Percentiles rank a stretch among this genome's conserved stretches.
These are phyloP conservation scores for Globisporangium heterothallicum DNA, from an alignment of 352 stramenopile species.

Conservation along the genomic window DNA sequence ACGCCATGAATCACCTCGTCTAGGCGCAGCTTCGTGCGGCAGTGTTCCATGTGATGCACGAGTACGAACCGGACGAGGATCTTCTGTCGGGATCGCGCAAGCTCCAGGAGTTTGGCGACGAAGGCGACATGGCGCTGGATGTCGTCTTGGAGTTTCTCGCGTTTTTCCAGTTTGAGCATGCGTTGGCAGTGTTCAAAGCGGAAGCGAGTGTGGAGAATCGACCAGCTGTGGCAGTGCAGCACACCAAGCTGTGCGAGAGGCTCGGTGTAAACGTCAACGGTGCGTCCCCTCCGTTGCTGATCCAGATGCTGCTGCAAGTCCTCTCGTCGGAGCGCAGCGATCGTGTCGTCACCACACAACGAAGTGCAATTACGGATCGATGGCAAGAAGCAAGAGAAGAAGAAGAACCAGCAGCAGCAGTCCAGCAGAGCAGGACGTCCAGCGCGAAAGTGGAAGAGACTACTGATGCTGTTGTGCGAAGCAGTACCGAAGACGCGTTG, in stretches of 20 bases:
- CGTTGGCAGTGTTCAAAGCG: conserved; percentile 40
- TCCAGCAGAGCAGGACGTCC: neutral
- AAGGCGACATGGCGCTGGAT: conserved; percentile 35
- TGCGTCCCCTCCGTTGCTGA: conserved; percentile 17
- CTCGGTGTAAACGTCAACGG: conserved; percentile 2
- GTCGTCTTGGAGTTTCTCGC: conserved; percentile 53
- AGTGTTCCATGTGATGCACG: conserved; percentile 76
- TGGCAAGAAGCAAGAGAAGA: neutral
- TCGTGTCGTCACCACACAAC: neutral
- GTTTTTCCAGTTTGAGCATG: conserved; percentile 55
- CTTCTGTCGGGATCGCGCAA: conserved; percentile 4
- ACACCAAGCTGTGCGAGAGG: conserved; percentile 12
- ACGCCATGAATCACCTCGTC: neutral
- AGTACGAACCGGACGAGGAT: conserved; percentile 18
- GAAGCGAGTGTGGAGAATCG: conserved; percentile 27
- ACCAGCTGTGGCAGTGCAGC: neutral
- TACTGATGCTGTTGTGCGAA: too few species aligned
- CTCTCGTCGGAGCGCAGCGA: too few species aligned
- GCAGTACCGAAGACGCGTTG: too few species aligned
- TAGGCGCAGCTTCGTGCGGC: conserved; percentile 67
- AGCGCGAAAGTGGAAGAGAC: too few species aligned
- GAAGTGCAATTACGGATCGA: neutral
- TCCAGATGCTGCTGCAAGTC: conserved; percentile 19
- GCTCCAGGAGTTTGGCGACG: conserved; percentile 18
- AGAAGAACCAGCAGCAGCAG: neutral